Conservation (phyloP, 805 yeast species). For the Nakazawaea holstii region DNA sequence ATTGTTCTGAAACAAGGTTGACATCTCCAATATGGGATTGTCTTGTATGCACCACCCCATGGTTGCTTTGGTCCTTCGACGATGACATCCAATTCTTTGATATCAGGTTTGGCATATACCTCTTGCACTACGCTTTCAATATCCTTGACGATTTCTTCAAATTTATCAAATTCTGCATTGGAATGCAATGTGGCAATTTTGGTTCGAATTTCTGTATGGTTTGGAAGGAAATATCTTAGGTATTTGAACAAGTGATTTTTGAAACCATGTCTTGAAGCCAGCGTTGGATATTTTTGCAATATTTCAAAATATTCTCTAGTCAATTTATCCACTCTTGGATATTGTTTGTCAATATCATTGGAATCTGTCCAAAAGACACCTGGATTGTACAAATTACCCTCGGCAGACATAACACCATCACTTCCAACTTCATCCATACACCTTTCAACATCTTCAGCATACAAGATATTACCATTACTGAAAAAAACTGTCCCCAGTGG, state of each 20-base stretch:
- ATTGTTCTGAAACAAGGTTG: slow-evolving; percentile 94
- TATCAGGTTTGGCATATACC: slow-evolving; percentile 46
- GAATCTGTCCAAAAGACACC: slow-evolving; percentile 68
- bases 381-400: slow-evolving; percentile 90
- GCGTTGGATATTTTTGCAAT: slow-evolving; percentile 53
- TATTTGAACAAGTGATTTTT: slow-evolving; percentile 90
- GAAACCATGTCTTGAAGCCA: slow-evolving; percentile 77
- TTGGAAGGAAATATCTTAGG: slow-evolving; percentile 71
- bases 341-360: slow-evolving; percentile 54
- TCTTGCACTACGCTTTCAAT: slow-evolving; percentile 65
- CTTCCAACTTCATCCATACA: slow-evolving; percentile 60
- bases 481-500: slow-evolving; percentile 80
- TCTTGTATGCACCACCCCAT: slow-evolving; percentile 81
- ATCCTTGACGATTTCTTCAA: slow-evolving; percentile 45
- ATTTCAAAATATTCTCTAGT: slow-evolving; percentile 86
- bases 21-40: slow-evolving; percentile 91
- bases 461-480: slow-evolving; percentile 92
- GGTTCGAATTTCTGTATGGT: slow-evolving; percentile 74
- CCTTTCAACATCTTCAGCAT: slow-evolving; percentile 75
- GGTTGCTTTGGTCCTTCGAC: slow-evolving; percentile 44
- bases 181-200: slow-evolving; percentile 51
- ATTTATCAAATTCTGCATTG: slow-evolving; percentile 37
- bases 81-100: slow-evolving; percentile 51
- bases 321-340: slow-evolving; percentile 80
- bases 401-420: slow-evolving; percentile 97